These are phyloP conservation scores for Cenchrus americanus DNA, from an alignment of 176 grass and related monocot species.

Conservation along the genomic window DNA sequence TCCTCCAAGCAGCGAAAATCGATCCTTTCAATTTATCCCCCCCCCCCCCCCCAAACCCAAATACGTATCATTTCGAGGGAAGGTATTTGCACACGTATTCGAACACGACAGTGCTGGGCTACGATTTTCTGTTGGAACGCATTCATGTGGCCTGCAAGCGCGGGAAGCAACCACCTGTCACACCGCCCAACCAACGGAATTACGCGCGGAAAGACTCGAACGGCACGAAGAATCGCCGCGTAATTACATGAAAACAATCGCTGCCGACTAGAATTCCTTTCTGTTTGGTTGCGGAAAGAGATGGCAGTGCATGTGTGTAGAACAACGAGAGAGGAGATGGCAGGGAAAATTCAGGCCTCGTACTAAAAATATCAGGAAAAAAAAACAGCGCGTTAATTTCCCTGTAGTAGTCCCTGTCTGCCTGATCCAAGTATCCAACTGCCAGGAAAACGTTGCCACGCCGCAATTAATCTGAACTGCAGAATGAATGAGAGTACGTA, in stretches of 20 bases:
- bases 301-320: not conserved
- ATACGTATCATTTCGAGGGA: not conserved
- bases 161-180: conserved; percentile 44
- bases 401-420: not conserved
- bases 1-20: not conserved
- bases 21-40: not conserved
- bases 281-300: not conserved
- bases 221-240: not conserved
- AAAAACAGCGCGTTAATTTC: too few relatives aligned
- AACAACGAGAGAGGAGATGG: too few relatives aligned
- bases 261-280: not conserved
- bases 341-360: not conserved
- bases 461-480: not conserved
- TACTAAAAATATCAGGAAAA: too few relatives aligned
- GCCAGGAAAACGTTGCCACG: conserved; percentile 12
- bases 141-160: conserved; percentile 39
- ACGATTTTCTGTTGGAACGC: not conserved
- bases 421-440: conserved; percentile 25
- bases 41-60: too few relatives aligned
- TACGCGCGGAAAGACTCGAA: not conserved
- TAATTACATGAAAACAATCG: not conserved
- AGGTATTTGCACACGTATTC: not conserved
- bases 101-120: not conserved
- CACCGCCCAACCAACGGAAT: conserved; percentile 30
- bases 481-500: not conserved